Evolutionary conservation across 495 filamentous ascomycete genomes (phyloP).

Genomic region (Lasiosphaeris hirsuta): DNA sequence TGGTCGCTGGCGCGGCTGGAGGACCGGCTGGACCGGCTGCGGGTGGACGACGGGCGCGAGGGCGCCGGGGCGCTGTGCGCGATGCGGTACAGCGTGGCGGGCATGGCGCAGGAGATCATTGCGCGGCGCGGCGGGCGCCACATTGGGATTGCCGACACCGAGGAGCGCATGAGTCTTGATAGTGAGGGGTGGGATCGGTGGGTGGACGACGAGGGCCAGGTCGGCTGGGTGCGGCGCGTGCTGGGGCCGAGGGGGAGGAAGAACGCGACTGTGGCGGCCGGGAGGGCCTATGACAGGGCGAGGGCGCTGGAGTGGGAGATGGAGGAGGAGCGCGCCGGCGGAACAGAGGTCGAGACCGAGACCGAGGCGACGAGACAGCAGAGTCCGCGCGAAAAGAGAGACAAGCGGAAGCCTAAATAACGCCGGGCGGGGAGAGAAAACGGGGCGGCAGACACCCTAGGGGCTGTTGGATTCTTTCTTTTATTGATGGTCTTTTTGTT

Average conservation of each 20-base stretch:
- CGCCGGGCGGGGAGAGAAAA: no score
- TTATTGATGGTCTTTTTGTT: no score
- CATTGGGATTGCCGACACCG: constrained; percentile 4
- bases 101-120: constrained; percentile 5
- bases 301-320: no score
- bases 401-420: no score
- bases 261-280: not conserved
- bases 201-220: not conserved
- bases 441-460: no score
- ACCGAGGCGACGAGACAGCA: no score
- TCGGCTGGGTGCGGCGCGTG: not conserved
- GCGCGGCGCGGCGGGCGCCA: not conserved
- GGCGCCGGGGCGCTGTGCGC: constrained; percentile 4
- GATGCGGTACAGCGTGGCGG: not conserved
- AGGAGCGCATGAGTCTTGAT: not conserved
- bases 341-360: no score
- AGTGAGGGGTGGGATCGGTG: not conserved
- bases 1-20: constrained; percentile 3
- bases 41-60: constrained; percentile 1
- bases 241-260: constrained; percentile 1
- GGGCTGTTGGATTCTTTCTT: no score
- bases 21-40: constrained; percentile 1
- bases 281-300: no score
- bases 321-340: no score
- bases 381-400: no score